These are phyloP conservation scores for Xylaria sp. DNA, from an alignment of 2,329 filamentous ascomycete genomes.

Conservation along the genomic window DNA sequence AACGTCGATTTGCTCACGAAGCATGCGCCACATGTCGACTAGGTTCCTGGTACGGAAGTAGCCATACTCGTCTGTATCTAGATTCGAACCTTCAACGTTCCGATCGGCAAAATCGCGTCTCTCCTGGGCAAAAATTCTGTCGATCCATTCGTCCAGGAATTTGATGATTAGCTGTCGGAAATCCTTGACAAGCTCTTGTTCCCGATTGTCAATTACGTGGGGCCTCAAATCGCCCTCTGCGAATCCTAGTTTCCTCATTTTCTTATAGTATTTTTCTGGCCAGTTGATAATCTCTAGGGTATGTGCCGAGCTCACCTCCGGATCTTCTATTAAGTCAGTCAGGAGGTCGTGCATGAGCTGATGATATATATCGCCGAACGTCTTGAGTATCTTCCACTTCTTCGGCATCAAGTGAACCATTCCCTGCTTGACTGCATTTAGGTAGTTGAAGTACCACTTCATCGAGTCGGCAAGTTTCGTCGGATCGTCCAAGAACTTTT, in stretches of 20 bases:
- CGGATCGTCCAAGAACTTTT: slow-evolving; percentile 85
- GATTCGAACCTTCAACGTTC: slow-evolving; percentile 75
- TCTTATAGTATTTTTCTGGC: slow-evolving; percentile 94
- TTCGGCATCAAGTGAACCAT: slow-evolving; percentile 93
- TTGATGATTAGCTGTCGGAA: slow-evolving; percentile 96
- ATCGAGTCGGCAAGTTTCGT: slow-evolving; percentile 85
- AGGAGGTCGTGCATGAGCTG: slow-evolving; percentile 95
- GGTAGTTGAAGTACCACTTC: slow-evolving; percentile 97
- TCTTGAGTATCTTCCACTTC: slow-evolving; percentile 95
- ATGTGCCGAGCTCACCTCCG: slow-evolving; percentile 84
- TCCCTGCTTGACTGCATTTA: slow-evolving; percentile 92
- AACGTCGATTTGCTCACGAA: slow-evolving; percentile 89
- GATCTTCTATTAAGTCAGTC: slow-evolving; percentile 82
- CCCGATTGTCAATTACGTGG: slow-evolving; percentile 89
- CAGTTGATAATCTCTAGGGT: slow-evolving; percentile 93
- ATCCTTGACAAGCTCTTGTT: slow-evolving; percentile 88
- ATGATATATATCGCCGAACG: slow-evolving; percentile 92
- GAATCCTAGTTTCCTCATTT: slow-evolving; percentile 92
- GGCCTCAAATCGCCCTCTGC: slow-evolving; percentile 79
- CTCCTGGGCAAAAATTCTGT: slow-evolving; percentile 87
- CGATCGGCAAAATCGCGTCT: slow-evolving; percentile 82
- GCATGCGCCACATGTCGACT: slow-evolving; percentile 96
- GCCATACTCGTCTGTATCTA: slow-evolving; percentile 88
- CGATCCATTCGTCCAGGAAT: slow-evolving; percentile 97
- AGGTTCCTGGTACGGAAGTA: slow-evolving; percentile 92